A percentile compares a stretch with the other conserved stretches of the same genome.
These are phyloP conservation scores for Penicillium turbatum DNA, from an alignment of 495 filamentous ascomycete genomes.

Conservation along the genomic window DNA sequence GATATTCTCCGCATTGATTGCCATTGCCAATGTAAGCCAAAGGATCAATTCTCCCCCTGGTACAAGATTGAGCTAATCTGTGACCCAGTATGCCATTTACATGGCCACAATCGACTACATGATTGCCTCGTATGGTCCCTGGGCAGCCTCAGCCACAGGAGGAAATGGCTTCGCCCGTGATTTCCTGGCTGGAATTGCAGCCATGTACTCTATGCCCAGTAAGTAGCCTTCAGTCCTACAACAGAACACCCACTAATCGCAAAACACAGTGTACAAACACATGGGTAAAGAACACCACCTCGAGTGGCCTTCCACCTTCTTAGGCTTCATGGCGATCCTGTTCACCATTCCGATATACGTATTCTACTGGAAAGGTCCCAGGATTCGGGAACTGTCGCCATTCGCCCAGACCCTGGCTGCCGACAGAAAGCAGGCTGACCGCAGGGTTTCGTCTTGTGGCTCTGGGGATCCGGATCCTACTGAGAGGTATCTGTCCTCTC, in stretches of 20 bases:
- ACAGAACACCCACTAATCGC: background rate
- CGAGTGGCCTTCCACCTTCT: conserved; percentile 40
- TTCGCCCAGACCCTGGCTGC: conserved; percentile 36
- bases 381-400: conserved; percentile 40
- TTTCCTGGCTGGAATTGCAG: conserved; percentile 45
- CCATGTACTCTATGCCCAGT: conserved; percentile 46
- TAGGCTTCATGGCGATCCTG: conserved; percentile 41
- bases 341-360: conserved; percentile 48
- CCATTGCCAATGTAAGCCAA: conserved; percentile 52
- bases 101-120: conserved; percentile 86
- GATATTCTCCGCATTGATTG: conserved; percentile 56
- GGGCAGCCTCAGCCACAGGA: conserved; percentile 73
- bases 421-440: conserved; percentile 26
- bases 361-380: conserved; percentile 46
- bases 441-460: conserved; percentile 26
- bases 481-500: conserved; percentile 21
- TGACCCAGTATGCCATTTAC: conserved; percentile 55
- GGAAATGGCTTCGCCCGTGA: conserved; percentile 57
- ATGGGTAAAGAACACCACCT: conserved; percentile 30
- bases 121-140: conserved; percentile 73
- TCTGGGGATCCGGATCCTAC: conserved; percentile 31
- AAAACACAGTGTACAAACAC: conserved; percentile 27
- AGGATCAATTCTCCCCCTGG: background rate
- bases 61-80: background rate
- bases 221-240: conserved; percentile 1